Evolutionary conservation across 371 early-diverging fungal species (phyloP).

Genomic region (Mortierella sp.): DNA sequence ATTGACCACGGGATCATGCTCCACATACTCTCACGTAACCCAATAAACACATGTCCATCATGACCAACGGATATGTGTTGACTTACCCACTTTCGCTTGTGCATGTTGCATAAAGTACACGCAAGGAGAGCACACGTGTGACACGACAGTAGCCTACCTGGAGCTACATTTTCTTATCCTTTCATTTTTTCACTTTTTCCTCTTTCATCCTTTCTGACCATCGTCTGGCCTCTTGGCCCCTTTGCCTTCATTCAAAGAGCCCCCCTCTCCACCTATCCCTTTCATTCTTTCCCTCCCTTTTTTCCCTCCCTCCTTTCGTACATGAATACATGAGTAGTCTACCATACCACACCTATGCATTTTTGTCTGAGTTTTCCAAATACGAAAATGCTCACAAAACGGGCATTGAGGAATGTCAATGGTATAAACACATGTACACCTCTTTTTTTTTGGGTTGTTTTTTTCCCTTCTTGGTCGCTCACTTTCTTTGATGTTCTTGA

Average conservation of each 20-base stretch:
- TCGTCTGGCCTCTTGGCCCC: constrained; percentile 7
- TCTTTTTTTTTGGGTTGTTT: not conserved
- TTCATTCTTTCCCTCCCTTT: not conserved
- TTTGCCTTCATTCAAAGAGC: not conserved
- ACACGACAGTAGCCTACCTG: not conserved
- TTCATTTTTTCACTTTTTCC: not conserved
- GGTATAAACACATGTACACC: not conserved
- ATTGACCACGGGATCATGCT: constrained; percentile 1
- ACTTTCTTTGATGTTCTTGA: not conserved
- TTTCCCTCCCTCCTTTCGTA: not conserved
- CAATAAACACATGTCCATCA: not conserved
- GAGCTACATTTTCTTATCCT: not conserved
- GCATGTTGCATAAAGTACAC: not conserved
- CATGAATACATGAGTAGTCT: too few species aligned
- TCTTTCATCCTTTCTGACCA: not conserved
- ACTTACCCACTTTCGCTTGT: not conserved
- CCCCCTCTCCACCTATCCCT: not conserved
- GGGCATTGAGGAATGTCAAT: not conserved
- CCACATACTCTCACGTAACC: not conserved
- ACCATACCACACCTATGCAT: not conserved
- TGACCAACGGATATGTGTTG: not conserved
- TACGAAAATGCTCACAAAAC: not conserved
- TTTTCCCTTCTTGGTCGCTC: not conserved
- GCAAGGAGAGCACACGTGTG: not conserved
- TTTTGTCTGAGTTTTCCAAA: not conserved